Evolutionary conservation across 768 basidiomycete genomes (phyloP).

Genomic region (Mycena crocata): DNA sequence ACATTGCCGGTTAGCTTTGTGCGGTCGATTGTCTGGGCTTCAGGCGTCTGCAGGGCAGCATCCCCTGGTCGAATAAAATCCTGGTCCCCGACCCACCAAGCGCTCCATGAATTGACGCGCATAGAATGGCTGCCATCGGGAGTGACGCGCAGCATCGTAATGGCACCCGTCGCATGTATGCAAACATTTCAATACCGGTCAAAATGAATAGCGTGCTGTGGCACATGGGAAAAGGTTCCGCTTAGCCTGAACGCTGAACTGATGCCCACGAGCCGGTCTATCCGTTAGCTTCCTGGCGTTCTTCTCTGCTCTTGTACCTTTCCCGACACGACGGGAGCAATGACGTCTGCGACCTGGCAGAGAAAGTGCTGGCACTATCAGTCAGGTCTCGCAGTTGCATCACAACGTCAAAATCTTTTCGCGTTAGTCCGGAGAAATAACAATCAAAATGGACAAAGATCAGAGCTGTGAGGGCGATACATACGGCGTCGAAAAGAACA

Average conservation of each 20-base stretch:
- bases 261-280: conserved; percentile 17
- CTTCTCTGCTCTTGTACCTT: conserved; percentile 18
- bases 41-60: not conserved
- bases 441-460: not conserved
- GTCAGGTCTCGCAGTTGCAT: not conserved
- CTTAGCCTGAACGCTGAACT: conserved; percentile 15
- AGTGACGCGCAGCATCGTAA: conserved; percentile 10
- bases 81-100: not conserved
- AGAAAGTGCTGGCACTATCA: conserved; percentile 3
- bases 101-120: not conserved
- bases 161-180: not conserved
- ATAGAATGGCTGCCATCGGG: conserved; percentile 4
- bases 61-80: not conserved
- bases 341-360: not conserved
- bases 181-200: not conserved
- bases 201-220: conserved; percentile 4
- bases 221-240: conserved; percentile 28
- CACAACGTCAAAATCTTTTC: not conserved
- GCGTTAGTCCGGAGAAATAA: not conserved
- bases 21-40: conserved; percentile 8
- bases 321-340: not conserved
- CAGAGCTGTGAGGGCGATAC: not conserved
- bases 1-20: conserved; percentile 25
- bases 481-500: conserved; percentile 4
- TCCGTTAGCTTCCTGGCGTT: conserved; percentile 15